Percentiles rank a stretch among this genome's conserved stretches.
These are phyloP conservation scores for Pichia ethanolica DNA, from an alignment of 805 yeast species.

Conservation along the genomic window DNA sequence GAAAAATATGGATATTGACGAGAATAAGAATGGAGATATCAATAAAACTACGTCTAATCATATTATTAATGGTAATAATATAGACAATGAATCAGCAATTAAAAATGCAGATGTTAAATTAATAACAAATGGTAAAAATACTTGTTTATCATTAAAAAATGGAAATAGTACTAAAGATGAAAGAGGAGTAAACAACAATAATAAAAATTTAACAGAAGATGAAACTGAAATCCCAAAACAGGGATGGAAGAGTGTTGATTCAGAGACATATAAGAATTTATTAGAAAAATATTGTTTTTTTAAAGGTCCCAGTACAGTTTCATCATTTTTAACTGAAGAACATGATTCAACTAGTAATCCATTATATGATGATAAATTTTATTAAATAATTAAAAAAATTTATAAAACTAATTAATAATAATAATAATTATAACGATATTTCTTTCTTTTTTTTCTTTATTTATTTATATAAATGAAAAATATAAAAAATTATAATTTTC, in stretches of 20 bases:
- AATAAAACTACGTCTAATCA: neutral
- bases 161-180: too few relatives aligned
- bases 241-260: slow-evolving; percentile 28
- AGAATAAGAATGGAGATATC: neutral
- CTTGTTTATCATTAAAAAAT: too few relatives aligned
- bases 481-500: slow-evolving; percentile 13
- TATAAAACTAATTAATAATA: neutral
- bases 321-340: slow-evolving; percentile 23
- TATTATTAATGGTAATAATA: slow-evolving; percentile 1
- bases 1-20: slow-evolving; percentile 2
- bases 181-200: neutral
- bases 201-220: slow-evolving; percentile 8
- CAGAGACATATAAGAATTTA: slow-evolving; percentile 49
- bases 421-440: too few relatives aligned
- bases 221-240: neutral
- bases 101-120: too few relatives aligned
- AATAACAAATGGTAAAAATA: too few relatives aligned
- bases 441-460: too few relatives aligned
- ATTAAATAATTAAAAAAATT: slow-evolving; percentile 9
- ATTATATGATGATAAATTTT: slow-evolving; percentile 19
- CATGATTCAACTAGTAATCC: slow-evolving; percentile 11
- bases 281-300: slow-evolving; percentile 58
- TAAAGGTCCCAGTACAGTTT: slow-evolving; percentile 31
- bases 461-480: too few relatives aligned
- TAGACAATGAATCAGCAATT: neutral